A percentile compares a stretch with the other conserved stretches of the same genome.
Conservation (phyloP, 73 alveolate species). For the Loxodes magnus region DNA sequence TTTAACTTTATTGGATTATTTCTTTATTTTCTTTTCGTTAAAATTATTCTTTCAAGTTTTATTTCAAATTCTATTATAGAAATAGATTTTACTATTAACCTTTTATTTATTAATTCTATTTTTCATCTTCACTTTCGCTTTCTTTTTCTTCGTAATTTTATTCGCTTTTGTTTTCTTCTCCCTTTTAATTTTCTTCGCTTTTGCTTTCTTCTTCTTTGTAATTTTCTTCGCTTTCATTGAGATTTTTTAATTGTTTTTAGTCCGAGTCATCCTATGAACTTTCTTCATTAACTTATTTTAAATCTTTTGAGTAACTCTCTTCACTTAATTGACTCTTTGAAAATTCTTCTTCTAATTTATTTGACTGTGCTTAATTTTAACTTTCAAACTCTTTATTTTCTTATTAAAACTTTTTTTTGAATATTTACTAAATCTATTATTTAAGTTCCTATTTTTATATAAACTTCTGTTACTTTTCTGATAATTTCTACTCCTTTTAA, state of each 20-base stretch:
- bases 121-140: neutral
- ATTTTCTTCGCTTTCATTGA: neutral
- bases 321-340: neutral
- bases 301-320: neutral
- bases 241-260: neutral
- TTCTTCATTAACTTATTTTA: neutral
- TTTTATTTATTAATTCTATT: neutral
- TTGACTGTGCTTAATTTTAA: neutral
- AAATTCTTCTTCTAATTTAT: neutral
- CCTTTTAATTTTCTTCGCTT: neutral
- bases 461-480: neutral
- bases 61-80: no score
- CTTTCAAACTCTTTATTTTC: neutral
- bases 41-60: neutral
- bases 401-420: neutral
- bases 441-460: neutral
- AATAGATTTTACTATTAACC: no score
- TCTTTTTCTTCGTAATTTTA: neutral
- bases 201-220: neutral
- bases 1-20: no score
- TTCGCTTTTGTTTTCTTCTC: neutral
- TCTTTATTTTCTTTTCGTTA: neutral
- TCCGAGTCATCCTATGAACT: neutral
- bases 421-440: neutral
- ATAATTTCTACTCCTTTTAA: neutral